Base-by-base conservation (phyloP, 2,329 filamentous ascomycete species). In the Rasamsonia emersonii region DNA sequence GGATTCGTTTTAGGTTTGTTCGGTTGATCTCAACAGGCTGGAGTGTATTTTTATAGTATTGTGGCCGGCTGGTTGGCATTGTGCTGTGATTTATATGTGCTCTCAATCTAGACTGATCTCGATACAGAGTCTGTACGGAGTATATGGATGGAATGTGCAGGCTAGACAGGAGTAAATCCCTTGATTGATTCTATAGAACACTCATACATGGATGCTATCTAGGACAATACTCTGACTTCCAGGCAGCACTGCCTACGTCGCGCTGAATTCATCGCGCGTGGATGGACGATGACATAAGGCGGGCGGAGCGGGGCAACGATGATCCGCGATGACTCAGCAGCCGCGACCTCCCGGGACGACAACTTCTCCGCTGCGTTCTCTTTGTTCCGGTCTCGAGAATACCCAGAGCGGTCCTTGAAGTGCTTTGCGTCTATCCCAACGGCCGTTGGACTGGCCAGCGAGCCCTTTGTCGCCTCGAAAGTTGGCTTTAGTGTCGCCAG, bases 331-430 rank as follows among this genome's bases (percentile, higher is more conserved):
- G 18, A 9, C 14, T 11, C 25, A 11, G 13, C 2, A 2, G 3
- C 33, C 47, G 40, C 49, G 21, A 42, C 33, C 32, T 14, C 28
- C 42, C 48, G 45, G 49, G 52, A 56, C 50, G 44, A 50, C 41
- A 44, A 47, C 47, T 56, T 54, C 53, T 50, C 44, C 18, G 39
- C 51, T 57, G 56, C 56, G 55, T 56, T 56, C 48, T 46, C 38
- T 40, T 38, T 51, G 49, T 58, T 59, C 55, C 56, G 55, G 54
- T 56, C 56, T 59, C 54, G 47, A 59, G 55, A 60, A 58, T 59
- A 60, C 56, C 44, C 53, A 8, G 33, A 50, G 54, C 56, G 54
- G 52, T 59, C 56, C 56, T 54, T 44, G 56, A 60, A 58, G 56
- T 59, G 49, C 54, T 48, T 41, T n/a, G n/a, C 36, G 33, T 31